Percentiles rank a stretch among this genome's conserved stretches.
Evolutionary conservation across 768 basidiomycete species (phyloP).

Genomic region (Lactarius tabidus): DNA sequence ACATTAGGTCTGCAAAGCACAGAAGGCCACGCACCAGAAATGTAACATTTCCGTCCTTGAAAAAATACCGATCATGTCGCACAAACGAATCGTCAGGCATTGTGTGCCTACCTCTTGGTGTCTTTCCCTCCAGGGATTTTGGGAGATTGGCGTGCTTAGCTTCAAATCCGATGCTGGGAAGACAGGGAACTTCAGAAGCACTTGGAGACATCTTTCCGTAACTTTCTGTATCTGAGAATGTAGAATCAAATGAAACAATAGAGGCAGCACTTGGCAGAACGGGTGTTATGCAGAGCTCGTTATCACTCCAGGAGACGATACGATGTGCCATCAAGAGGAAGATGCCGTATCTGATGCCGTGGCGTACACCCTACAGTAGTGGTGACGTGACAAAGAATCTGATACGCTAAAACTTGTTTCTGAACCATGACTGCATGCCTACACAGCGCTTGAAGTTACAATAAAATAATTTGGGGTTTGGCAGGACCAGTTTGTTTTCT

Average conservation of each 20-base stretch:
- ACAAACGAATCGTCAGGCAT: not conserved
- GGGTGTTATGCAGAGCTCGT: not conserved
- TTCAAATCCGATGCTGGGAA: not conserved
- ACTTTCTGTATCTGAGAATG: slow-evolving; percentile 1
- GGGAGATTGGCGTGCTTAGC: not conserved
- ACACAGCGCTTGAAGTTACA: no score
- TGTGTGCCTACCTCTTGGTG: not conserved
- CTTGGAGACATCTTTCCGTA: not conserved
- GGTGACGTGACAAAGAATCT: no score
- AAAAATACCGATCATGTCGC: slow-evolving; percentile 14
- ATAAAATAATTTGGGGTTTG: no score
- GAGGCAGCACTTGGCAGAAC: not conserved
- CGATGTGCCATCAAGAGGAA: not conserved
- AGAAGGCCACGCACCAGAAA: slow-evolving; percentile 8
- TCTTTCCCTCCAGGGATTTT: not conserved
- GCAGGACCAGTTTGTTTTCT: no score
- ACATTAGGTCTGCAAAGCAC: no score
- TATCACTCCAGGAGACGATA: not conserved
- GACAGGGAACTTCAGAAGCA: not conserved
- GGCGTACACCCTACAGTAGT: no score
- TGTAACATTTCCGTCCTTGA: slow-evolving; percentile 22
- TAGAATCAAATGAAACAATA: slow-evolving; percentile 8
- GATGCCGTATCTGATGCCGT: slow-evolving; percentile 23
- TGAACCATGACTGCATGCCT: no score
- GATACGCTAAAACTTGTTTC: no score